Evolutionary conservation across 2,329 filamentous ascomycete species (phyloP).

Genomic region (Davidsoniella eucalypti): DNA sequence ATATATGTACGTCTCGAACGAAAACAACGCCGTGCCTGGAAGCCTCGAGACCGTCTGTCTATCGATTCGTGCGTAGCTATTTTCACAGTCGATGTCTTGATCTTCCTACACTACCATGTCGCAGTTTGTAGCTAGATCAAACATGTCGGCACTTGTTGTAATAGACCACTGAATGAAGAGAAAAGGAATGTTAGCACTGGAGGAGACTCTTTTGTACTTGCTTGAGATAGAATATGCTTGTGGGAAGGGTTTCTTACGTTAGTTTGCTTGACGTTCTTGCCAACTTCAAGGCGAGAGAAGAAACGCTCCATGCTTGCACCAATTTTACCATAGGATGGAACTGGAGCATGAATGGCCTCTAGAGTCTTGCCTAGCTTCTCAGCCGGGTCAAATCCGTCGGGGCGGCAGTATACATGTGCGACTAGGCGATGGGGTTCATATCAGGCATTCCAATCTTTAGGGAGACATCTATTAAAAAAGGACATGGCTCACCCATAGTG

Average conservation of each 20-base stretch:
- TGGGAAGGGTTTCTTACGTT: slow-evolving; percentile 24
- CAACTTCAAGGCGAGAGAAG: slow-evolving; percentile 31
- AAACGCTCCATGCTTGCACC: slow-evolving; percentile 38
- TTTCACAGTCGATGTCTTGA: slow-evolving; percentile 23
- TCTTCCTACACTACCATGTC: slow-evolving; percentile 21
- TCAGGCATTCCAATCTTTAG: not conserved
- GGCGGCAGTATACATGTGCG: slow-evolving; percentile 36
- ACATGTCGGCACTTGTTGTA: slow-evolving; percentile 27
- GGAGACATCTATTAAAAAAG: not conserved
- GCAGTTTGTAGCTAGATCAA: slow-evolving; percentile 23
- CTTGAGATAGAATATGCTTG: slow-evolving; percentile 4
- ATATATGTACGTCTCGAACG: slow-evolving; percentile 40
- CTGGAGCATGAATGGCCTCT: slow-evolving; percentile 33
- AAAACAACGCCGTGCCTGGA: slow-evolving; percentile 33
- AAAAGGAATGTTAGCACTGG: not conserved
- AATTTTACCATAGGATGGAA: slow-evolving; percentile 38
- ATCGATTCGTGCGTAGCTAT: slow-evolving; percentile 29
- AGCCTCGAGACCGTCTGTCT: slow-evolving; percentile 35
- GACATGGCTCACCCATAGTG: slow-evolving; percentile 29
- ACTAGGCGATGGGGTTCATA: slow-evolving; percentile 24
- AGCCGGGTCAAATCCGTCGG: slow-evolving; percentile 34
- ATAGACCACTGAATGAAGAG: slow-evolving; percentile 28
- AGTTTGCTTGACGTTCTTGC: slow-evolving; percentile 31
- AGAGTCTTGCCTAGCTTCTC: slow-evolving; percentile 32
- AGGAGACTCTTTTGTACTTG: not conserved